Conservation (phyloP, 2,329 filamentous ascomycete genomes). For the Penicillium palitans region DNA sequence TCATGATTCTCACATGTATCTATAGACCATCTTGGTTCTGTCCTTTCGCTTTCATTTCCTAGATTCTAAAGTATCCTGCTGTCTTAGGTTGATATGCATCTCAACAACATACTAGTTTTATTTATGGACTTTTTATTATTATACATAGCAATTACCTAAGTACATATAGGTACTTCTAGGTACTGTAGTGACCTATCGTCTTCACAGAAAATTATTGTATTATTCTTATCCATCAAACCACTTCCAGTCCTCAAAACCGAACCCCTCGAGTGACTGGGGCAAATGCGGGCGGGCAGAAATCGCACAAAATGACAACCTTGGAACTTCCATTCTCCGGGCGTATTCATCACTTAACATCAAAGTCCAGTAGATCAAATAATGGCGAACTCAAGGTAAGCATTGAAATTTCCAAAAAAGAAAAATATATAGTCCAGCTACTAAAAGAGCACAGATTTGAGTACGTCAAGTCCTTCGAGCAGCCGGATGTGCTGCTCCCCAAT, state of each 20-base stretch:
- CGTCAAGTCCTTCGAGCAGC: slow-evolving; percentile 83
- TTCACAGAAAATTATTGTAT: background rate
- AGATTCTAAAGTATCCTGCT: slow-evolving; percentile 14
- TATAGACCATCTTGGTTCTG: slow-evolving; percentile 2
- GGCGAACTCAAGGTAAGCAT: slow-evolving; percentile 43
- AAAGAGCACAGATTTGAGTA: slow-evolving; percentile 75
- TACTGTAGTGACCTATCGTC: background rate
- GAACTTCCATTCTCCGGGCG: slow-evolving; percentile 5
- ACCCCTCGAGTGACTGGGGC: background rate
- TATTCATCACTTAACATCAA: slow-evolving; percentile 7
- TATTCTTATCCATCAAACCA: background rate
- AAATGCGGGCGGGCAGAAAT: slow-evolving; percentile 18
- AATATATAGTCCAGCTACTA: background rate
- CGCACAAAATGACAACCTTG: slow-evolving; percentile 21
- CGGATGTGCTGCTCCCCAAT: slow-evolving; percentile 77
- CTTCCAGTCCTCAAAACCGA: background rate
- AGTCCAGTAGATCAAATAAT: slow-evolving; percentile 15
- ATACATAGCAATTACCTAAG: background rate
- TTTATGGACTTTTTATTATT: background rate
- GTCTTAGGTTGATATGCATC: slow-evolving; percentile 14
- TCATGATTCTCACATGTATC: slow-evolving; percentile 11
- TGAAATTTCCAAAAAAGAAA: background rate
- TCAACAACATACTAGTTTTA: slow-evolving; percentile 7
- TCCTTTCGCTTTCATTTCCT: slow-evolving; percentile 16
- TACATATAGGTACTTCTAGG: background rate